phyloP scores from a whole-genome alignment of 371 early-diverging fungal species.

The Mucor mucedo region DNA sequence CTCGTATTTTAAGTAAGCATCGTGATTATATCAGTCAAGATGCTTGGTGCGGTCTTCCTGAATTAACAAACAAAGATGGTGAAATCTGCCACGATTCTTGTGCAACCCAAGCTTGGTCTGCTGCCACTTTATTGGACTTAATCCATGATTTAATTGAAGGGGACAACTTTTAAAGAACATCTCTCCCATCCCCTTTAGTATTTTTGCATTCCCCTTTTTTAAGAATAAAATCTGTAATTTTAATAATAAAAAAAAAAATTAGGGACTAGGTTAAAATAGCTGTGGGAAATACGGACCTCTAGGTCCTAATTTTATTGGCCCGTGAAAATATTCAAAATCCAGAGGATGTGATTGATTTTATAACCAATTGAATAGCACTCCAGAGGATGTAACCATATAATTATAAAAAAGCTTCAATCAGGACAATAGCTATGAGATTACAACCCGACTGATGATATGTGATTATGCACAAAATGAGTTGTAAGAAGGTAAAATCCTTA shows the following conservation, averaged over 20 bases:
- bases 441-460: too few species aligned
- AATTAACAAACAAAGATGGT: constrained; percentile 92
- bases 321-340: too few species aligned
- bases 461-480: too few species aligned
- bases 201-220: neutral
- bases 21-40: constrained; percentile 71
- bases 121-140: constrained; percentile 76
- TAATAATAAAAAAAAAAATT: neutral
- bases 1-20: constrained; percentile 73
- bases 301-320: too few species aligned
- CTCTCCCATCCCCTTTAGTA: neutral
- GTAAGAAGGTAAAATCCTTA: too few species aligned
- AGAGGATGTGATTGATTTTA: too few species aligned
- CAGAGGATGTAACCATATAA: too few species aligned
- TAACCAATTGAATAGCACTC: too few species aligned
- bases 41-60: constrained; percentile 91
- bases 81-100: constrained; percentile 83
- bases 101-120: constrained; percentile 95
- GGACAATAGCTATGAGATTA: too few species aligned
- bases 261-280: too few species aligned
- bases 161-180: neutral
- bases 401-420: too few species aligned
- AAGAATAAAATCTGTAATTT: neutral
- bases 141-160: constrained; percentile 42
- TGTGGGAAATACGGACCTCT: too few species aligned